These are phyloP conservation scores for Phytophthora pistaciae DNA, from an alignment of 352 stramenopile genomes.

Conservation along the genomic window DNA sequence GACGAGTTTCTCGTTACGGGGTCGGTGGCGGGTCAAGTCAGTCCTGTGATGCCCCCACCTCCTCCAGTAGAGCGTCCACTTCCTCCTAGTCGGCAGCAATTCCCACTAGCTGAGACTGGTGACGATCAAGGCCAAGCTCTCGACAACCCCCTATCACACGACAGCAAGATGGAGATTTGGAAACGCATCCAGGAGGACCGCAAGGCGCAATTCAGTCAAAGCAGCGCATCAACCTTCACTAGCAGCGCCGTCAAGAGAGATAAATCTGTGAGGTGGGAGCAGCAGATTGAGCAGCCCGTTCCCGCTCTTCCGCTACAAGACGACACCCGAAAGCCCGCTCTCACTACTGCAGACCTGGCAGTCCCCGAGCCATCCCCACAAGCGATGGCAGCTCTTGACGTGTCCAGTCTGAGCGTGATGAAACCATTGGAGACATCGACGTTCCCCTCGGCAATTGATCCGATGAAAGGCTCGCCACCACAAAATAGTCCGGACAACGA, in stretches of 20 bases:
- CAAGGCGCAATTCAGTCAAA: constrained; percentile 27
- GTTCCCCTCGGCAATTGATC: neutral
- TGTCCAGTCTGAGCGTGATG: constrained; percentile 19
- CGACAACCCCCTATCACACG: constrained; percentile 46
- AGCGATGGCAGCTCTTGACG: constrained; percentile 11
- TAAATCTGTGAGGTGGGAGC: constrained; percentile 21
- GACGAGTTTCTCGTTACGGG: constrained; percentile 27
- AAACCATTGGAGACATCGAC: constrained; percentile 9
- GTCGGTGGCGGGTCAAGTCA: neutral
- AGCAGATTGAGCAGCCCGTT: constrained; percentile 6
- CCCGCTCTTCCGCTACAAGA: neutral
- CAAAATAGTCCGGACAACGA: constrained; percentile 17
- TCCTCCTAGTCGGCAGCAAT: neutral
- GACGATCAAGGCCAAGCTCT: neutral
- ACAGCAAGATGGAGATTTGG: constrained; percentile 73
- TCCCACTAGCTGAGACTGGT: neutral
- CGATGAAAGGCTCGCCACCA: constrained; percentile 5
- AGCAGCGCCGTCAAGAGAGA: constrained; percentile 11
- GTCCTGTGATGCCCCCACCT: neutral
- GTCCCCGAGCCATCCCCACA: constrained; percentile 3
- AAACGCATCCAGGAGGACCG: constrained; percentile 67
- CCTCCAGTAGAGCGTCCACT: constrained; percentile 3
- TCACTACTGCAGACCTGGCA: constrained; percentile 24
- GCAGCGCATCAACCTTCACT: constrained; percentile 1
- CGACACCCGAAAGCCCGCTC: constrained; percentile 16